A percentile compares a stretch with the other conserved stretches of the same genome.
phyloP scores from a whole-genome alignment of 1,284 basidiomycete species.

The Fomitopsis betulina region DNA sequence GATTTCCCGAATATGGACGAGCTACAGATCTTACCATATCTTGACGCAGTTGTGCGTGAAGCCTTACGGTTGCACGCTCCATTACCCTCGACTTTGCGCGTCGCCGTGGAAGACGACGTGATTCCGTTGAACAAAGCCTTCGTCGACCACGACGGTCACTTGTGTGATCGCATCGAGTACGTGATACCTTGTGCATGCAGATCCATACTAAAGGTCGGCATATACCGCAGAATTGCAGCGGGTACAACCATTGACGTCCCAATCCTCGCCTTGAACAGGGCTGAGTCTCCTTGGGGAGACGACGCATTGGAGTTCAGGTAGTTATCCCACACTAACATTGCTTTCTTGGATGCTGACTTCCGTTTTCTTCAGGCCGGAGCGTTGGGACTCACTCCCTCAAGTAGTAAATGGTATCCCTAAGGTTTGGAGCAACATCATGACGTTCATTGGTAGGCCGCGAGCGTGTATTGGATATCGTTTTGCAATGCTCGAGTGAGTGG shows the following conservation, averaged over 20 bases:
- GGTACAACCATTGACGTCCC: conserved; percentile 46
- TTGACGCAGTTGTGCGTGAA: conserved; percentile 68
- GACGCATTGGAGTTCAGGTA: conserved; percentile 50
- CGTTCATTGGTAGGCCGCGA: conserved; percentile 56
- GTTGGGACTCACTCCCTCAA: conserved; percentile 45
- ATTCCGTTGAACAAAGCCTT: conserved; percentile 29
- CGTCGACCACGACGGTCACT: conserved; percentile 22
- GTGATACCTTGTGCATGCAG: neutral
- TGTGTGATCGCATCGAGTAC: conserved; percentile 21
- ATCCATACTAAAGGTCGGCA: too few species aligned
- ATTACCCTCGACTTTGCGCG: conserved; percentile 49
- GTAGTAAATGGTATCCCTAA: conserved; percentile 44
- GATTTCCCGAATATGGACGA: conserved; percentile 11
- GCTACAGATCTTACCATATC: conserved; percentile 52
- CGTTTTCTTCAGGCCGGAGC: conserved; percentile 38
- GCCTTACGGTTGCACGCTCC: conserved; percentile 63
- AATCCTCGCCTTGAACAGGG: conserved; percentile 42
- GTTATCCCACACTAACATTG: too few species aligned
- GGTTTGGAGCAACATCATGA: conserved; percentile 46
- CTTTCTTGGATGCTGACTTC: neutral
- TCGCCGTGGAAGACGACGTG: conserved; percentile 45
- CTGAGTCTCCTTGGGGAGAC: conserved; percentile 49
- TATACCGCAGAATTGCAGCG: too few species aligned
- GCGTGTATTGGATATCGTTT: conserved; percentile 34
- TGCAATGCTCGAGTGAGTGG: neutral